Conservation (phyloP, 1,139 yeast genomes). For the Sugiyamaella sp. region DNA sequence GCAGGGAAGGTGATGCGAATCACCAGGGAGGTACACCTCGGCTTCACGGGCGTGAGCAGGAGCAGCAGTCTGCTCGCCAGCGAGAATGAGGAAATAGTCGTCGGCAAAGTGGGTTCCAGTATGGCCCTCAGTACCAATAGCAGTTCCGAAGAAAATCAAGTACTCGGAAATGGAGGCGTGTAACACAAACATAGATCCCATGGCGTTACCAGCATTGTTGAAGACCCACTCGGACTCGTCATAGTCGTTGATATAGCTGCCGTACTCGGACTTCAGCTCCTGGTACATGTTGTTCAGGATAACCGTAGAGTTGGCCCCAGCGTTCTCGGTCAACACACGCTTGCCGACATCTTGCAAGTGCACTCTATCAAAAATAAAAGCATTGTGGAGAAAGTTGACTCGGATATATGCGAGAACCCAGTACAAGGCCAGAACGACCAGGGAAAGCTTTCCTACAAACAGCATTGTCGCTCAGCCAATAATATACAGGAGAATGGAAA, state of each 20-base stretch:
- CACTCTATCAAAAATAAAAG: constrained; percentile 60
- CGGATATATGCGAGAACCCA: constrained; percentile 28
- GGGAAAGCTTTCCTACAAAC: constrained; percentile 21
- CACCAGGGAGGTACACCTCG: constrained; percentile 70
- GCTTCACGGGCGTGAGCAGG: constrained; percentile 60
- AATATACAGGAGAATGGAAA: not conserved
- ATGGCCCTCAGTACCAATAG: constrained; percentile 95
- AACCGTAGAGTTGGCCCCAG: constrained; percentile 63
- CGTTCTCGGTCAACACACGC: constrained; percentile 53
- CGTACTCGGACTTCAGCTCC: constrained; percentile 63
- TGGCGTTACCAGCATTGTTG: constrained; percentile 98
- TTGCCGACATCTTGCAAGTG: constrained; percentile 51
- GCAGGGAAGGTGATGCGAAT: constrained; percentile 72
- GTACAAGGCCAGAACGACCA: constrained; percentile 23
- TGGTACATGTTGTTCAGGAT: constrained; percentile 63
- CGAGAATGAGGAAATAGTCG: constrained; percentile 88
- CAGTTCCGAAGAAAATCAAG: constrained; percentile 83
- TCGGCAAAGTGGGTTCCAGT: constrained; percentile 94
- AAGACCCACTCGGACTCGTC: constrained; percentile 86
- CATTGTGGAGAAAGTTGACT: constrained; percentile 52
- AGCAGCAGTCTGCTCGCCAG: constrained; percentile 79
- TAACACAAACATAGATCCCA: constrained; percentile 95
- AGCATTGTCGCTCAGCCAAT: constrained; percentile 11
- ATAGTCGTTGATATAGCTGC: constrained; percentile 67
- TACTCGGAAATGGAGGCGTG: constrained; percentile 97